Base-by-base conservation (phyloP, 148 eudicot genomes). In the Amaranthus cruentus region DNA sequence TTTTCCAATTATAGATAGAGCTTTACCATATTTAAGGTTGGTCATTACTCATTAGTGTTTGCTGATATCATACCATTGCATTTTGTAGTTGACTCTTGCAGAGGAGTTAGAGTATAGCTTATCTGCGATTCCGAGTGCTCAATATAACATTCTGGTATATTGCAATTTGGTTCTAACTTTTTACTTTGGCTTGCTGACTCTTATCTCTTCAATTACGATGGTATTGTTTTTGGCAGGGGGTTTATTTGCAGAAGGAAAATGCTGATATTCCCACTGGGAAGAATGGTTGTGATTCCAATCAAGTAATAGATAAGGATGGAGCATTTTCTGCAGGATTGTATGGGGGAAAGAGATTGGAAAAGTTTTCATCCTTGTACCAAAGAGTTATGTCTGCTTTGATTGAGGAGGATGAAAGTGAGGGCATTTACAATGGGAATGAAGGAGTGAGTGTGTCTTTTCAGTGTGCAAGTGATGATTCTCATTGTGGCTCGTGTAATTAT, bases 351-450 rank as follows among this genome's bases (percentile, higher is more conserved):
- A 79, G 71, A 75, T 54, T 60, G 68, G 85, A 71, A 64, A 81
- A 79, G 53, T 77, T 73, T 62, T 74, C 84, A 64, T 81, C 84
- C 15, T 71, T 85, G 83, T 85, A 80, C 73, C 86, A 85, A 77
- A 83, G 84, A 74, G 86, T 85, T 73, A 68, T 85, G 63, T 85
- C 86, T 76, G 86, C 88, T 83, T 74, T 85, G 80, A 85, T 85
- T 71, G 88, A 85, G 65, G 88, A 85, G 49, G 84, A 85, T 83
- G 88, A 78, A 53, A 79, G 68, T 78, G 88, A 81, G 42, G 84
- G 77, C 52, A 48, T 72, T 62, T 76, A 51, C 73, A 81, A 73
- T 77, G 84, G 84, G 21, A 75, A 62, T 74, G 88, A 85, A 81
- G 86, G 84, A 68, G 65, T 73, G 47, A 74, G 76, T 66, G 65